Evolutionary conservation across 352 stramenopile species (phyloP), one percentile per base, ranked within the genome.

Genomic region (Phytopythium delawarense): DNA sequence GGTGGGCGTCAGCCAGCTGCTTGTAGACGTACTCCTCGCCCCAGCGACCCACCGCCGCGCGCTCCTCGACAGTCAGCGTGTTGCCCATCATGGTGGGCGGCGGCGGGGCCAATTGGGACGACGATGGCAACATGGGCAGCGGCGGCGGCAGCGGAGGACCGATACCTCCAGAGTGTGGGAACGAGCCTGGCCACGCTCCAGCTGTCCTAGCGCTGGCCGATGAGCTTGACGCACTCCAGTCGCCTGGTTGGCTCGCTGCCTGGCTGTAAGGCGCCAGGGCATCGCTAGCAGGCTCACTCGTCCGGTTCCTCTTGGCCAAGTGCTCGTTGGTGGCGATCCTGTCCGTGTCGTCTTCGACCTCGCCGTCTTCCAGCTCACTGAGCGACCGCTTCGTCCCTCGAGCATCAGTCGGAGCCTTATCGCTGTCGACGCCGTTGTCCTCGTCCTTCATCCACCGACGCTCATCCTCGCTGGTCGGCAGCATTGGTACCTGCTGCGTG

Each of bases 21-120:
- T 92, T 73, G 54, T 79, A 93, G 8, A 96, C 87, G 63, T 92
- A 92, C 49, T 88, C 74, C 58, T 96, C 87, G 39, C 87, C 84
- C 79, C 82, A 92, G 11, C 87, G 82, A n/a, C 87, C 87, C 59
- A 94, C 90, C 37, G 79, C 87, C 46, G 76, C 62, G 60, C 83
- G 79, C 50, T 92, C 84, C 52, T 91, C 79, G 48, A 92, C 84
- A 9, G 71, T 89, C 74, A 93, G 86, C 8, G 70, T 72, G 67
- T 90, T 90, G 16, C 64, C 66, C 20, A 83, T 25, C 35, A 72
- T n/a, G 3, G 63, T 61, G 23, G 67, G 54, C 56, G 67, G 58
- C 53, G 56, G 57, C 44, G 50, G 20, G 30, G 45, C 45, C 39
- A 57, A 44, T 32, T 40, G 49, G 5, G 11, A 9, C 7, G 40